Evolutionary conservation across 257 asterid genomes (phyloP), one percentile per base, ranked within the genome.

Genomic region (Solanum sejunctum): DNA sequence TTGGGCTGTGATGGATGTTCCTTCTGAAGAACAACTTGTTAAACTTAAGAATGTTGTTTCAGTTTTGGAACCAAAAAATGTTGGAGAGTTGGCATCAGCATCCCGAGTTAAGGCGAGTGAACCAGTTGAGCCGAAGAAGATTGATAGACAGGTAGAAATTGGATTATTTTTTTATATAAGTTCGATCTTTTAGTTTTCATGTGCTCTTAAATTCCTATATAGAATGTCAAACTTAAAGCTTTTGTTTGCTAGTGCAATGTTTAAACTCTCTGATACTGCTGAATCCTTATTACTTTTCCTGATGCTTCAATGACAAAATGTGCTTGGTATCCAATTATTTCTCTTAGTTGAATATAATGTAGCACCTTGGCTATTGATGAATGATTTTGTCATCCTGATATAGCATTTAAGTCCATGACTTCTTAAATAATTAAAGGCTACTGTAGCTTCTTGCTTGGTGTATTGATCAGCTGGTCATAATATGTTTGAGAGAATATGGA

Each of bases 1-100:
- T 92, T 95, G 97, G 97, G 93, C 94, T 57, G 88, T 87, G 56
- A 95, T 95, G 98, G 98, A 93, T 20, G 90, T 89, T 64, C 93
- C 93, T 54, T 90, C 94, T 10, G 88, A 87, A 85, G 91, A 90
- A 78, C 81, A 28, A 71, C 85, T 97, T 86, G 88, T 84, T 81
- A 87, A 89, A 89, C 79, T 94, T 60, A 90, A 87, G 88, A 89
- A 87, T 81, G 95, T 77, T 6, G 47, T 92, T 28, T 82, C 85
- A 15, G 83, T 95, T 85, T 84, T 97, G 88, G 99, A 91, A 86
- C 93, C 89, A 0, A 91, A 86, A 84, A 94, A 89, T 88, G 90
- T 23, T 70, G 92, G 87, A 60, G 93, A 90, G 67, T 52, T 85
- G 23, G 84, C 89, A 1, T 55, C 93, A 13, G 8, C 80, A 51